Base-by-base conservation (phyloP, 176 grass and related monocot genomes). In the Paspalum vaginatum region DNA sequence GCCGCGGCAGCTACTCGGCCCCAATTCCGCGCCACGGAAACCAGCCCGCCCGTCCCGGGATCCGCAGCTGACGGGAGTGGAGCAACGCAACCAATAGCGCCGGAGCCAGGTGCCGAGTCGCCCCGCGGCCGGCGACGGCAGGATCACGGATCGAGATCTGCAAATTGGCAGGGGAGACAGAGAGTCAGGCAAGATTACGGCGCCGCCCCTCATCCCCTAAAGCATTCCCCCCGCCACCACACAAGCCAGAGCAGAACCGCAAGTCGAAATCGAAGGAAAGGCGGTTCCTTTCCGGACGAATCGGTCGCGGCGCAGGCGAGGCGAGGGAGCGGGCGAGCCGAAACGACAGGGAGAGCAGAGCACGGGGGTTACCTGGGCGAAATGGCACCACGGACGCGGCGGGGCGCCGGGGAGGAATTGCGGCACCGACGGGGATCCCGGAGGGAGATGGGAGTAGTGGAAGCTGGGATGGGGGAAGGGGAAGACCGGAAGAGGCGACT, bases 141-240 rank as follows among this genome's bases (percentile, higher is more conserved):
- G 70, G 53, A 81, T 48, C 54, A 46, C 46, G 46, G 77, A 81
- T 71, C 71, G 58, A 48, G 77, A 85, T 17, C 82, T 89, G 82
- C 20, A 71, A 52, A 77, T 81, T 10, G 45, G 25, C 38, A 38
- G 25, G 6, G 18, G 26, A 72, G 32, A 32, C 15, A 6, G 74
- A 73, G 25, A 78, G 74, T 5, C 21, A 2, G 15, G 13, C 70
- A n/a, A 46, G 70, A 47, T 71, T 22, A 18, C 15, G 14, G 2
- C 14, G 32, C 9, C 60, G 18, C 58, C 9, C n/a, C n/a, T n/a
- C n/a, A n/a, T n/a, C n/a, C n/a, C n/a, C n/a, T n/a, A n/a, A n/a
- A n/a, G n/a, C n/a, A n/a, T n/a, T n/a, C n/a, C n/a, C n/a, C n/a
- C n/a, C n/a, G n/a, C n/a, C n/a, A n/a, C n/a, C n/a, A n/a, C n/a